These are phyloP conservation scores for Conticribra weissflogii DNA, from an alignment of 108 stramenopile species.

Conservation along the genomic window DNA sequence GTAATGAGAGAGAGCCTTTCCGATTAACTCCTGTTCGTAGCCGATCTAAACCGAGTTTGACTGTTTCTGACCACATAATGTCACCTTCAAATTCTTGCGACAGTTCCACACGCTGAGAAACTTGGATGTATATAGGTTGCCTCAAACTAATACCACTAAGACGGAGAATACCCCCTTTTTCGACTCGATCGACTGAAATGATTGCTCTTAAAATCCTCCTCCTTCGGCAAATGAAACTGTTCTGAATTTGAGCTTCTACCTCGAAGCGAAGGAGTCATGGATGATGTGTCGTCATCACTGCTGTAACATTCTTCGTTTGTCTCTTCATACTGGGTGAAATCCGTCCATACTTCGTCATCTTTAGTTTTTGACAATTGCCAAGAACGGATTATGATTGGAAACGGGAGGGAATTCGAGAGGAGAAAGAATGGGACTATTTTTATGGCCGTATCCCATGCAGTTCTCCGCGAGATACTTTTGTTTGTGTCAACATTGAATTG, in stretches of 20 bases:
- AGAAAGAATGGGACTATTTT: conserved; percentile 38
- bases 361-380: conserved; percentile 35
- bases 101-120: conserved; percentile 26
- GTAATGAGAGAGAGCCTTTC: conserved; percentile 28
- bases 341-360: conserved; percentile 26
- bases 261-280: conserved; percentile 24
- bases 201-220: neutral
- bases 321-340: conserved; percentile 10
- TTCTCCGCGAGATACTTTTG: conserved; percentile 14
- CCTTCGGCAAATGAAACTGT: conserved; percentile 23
- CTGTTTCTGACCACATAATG: conserved; percentile 34
- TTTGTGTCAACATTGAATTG: conserved; percentile 11
- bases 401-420: conserved; percentile 39
- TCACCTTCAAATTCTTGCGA: neutral
- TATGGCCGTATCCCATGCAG: conserved; percentile 50
- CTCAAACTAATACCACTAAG: conserved; percentile 46
- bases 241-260: conserved; percentile 6
- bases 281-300: conserved; percentile 28
- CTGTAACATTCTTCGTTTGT: conserved; percentile 21
- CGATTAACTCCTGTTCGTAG: conserved; percentile 38
- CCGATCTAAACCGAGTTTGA: conserved; percentile 23
- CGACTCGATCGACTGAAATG: conserved; percentile 11
- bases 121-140: conserved; percentile 29
- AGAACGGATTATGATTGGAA: conserved; percentile 23
- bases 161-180: conserved; percentile 23